A percentile compares a stretch with the other conserved stretches of the same genome.
Conservation (phyloP, 768 basidiomycete species). For the Neoboletus brunneissimus region DNA sequence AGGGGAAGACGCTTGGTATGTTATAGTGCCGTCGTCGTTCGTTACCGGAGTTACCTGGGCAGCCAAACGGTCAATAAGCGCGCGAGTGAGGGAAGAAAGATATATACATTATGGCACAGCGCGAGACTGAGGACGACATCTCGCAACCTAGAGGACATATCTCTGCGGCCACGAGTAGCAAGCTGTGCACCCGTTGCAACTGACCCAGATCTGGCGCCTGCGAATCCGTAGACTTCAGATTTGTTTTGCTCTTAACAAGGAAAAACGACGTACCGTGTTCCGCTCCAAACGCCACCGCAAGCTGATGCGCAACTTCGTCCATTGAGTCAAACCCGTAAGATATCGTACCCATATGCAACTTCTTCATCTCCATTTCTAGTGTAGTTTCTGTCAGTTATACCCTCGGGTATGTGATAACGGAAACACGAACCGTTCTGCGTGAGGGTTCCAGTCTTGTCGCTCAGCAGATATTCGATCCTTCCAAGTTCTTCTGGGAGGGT, state of each 20-base stretch:
- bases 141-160: conserved; percentile 90
- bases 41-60: conserved; percentile 91
- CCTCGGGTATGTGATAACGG: neutral
- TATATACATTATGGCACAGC: conserved; percentile 87
- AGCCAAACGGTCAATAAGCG: neutral
- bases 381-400: neutral
- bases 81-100: conserved; percentile 2
- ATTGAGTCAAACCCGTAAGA: conserved; percentile 97
- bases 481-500: conserved; percentile 97
- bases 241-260: neutral
- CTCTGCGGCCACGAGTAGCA: conserved; percentile 83
- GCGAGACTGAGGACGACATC: conserved; percentile 94
- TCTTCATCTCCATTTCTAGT: conserved; percentile 99
- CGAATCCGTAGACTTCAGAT: conserved; percentile 15
- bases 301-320: conserved; percentile 95
- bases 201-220: conserved; percentile 48
- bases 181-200: conserved; percentile 74
- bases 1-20: conserved; percentile 97
- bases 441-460: conserved; percentile 97
- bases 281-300: conserved; percentile 79
- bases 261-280: conserved; percentile 46
- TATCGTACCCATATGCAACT: conserved; percentile 98
- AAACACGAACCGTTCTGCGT: conserved; percentile 84
- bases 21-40: conserved; percentile 92
- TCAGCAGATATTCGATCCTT: conserved; percentile 90